phyloP scores from a whole-genome alignment of 441 rosid species.

The Heliophila coronopifolia region DNA sequence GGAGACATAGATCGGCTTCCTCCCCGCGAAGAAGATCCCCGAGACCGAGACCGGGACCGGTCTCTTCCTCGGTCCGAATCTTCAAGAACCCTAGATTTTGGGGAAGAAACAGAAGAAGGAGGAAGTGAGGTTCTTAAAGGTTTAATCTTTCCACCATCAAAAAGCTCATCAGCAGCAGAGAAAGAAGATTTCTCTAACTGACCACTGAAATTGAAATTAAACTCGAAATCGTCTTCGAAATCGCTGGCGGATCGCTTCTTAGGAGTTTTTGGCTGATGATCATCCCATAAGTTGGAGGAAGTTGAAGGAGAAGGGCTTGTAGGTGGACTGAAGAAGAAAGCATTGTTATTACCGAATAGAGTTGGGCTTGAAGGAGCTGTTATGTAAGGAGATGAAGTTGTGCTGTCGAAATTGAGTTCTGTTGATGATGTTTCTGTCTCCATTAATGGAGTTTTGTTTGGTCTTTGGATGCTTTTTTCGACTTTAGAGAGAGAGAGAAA shows the following conservation, averaged over 20 bases:
- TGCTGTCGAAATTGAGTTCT: slow-evolving; percentile 53
- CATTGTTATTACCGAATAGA: slow-evolving; percentile 43
- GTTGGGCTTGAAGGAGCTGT: slow-evolving; percentile 93
- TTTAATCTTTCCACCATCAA: slow-evolving; percentile 72
- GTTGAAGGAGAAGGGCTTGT: slow-evolving; percentile 48
- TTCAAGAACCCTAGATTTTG: slow-evolving; percentile 34
- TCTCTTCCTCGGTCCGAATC: slow-evolving; percentile 55
- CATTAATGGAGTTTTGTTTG: slow-evolving; percentile 33
- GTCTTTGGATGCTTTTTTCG: slow-evolving; percentile 18
- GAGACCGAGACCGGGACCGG: too few species aligned
- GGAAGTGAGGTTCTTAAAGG: slow-evolving; percentile 46
- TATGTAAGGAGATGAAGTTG: slow-evolving; percentile 75
- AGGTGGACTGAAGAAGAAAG: slow-evolving; percentile 52
- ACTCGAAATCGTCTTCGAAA: slow-evolving; percentile 54
- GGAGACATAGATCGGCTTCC: slow-evolving; percentile 77
- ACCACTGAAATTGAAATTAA: slow-evolving; percentile 74
- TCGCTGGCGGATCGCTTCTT: slow-evolving; percentile 32
- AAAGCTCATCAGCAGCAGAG: slow-evolving; percentile 85
- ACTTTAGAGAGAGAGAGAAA: slow-evolving; percentile 24
- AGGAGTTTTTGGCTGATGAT: slow-evolving; percentile 29
- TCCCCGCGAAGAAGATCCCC: slow-evolving; percentile 34
- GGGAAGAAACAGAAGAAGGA: slow-evolving; percentile 33
- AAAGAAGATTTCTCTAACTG: slow-evolving; percentile 57
- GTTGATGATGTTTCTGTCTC: slow-evolving; percentile 45
- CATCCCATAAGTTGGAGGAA: slow-evolving; percentile 23